phyloP scores from a whole-genome alignment of 2,329 filamentous ascomycete species.

The Colletotrichum zoysiae region DNA sequence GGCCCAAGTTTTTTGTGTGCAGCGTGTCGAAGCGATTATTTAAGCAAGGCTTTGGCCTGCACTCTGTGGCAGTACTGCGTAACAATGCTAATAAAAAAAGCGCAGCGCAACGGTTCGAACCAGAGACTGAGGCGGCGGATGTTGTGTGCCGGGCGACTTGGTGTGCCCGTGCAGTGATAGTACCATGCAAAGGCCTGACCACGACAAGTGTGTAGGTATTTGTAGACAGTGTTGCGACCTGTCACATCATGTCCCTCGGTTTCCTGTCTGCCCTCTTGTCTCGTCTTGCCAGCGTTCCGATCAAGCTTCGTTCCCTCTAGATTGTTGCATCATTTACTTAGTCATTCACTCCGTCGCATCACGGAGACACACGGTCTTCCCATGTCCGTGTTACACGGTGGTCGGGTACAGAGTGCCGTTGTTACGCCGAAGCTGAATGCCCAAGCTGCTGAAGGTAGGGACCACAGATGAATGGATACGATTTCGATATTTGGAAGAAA shows the following conservation, averaged over 20 bases:
- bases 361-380: not conserved
- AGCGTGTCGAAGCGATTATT: not conserved
- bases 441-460: not conserved
- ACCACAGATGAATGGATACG: constrained; percentile 12
- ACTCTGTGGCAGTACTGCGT: constrained; percentile 4
- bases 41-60: constrained; percentile 17
- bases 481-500: not conserved
- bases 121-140: constrained; percentile 15
- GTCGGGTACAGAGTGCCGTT: constrained; percentile 23
- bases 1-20: not conserved
- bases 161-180: constrained; percentile 20
- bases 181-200: not conserved
- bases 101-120: not conserved
- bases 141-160: constrained; percentile 18
- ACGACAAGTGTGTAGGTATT: not conserved
- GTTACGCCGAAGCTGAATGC: constrained; percentile 12
- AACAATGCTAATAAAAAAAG: not conserved
- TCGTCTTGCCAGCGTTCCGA: constrained; percentile 19
- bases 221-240: constrained; percentile 12
- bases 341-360: constrained; percentile 6
- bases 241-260: constrained; percentile 36
- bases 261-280: constrained; percentile 13
- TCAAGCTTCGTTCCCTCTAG: constrained; percentile 5
- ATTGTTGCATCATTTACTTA: not conserved
- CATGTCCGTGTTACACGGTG: constrained; percentile 4